Conservation (phyloP, 2,329 filamentous ascomycete species). For the Aspergillus neotritici region DNA sequence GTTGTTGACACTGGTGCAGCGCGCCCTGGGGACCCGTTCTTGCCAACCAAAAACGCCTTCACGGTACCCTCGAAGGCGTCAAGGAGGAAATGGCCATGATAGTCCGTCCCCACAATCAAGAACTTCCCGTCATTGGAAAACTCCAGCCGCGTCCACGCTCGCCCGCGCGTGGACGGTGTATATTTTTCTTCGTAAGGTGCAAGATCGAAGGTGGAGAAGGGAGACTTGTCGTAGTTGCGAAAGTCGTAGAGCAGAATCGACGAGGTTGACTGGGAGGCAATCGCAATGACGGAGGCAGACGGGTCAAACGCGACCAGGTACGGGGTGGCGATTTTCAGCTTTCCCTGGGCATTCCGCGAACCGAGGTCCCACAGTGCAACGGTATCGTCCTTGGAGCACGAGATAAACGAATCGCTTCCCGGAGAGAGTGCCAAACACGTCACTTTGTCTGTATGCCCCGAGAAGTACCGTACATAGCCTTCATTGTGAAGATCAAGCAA, state of each 20-base stretch:
- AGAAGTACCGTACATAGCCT: conserved; percentile 92
- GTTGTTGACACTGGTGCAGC: conserved; percentile 49
- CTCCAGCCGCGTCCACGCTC: conserved; percentile 78
- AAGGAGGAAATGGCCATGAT: conserved; percentile 80
- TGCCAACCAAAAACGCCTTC: conserved; percentile 62
- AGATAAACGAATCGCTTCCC: conserved; percentile 83
- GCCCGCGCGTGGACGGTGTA: conserved; percentile 44
- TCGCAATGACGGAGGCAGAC: conserved; percentile 83
- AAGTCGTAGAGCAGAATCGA: conserved; percentile 85
- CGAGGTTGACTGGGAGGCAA: conserved; percentile 75
- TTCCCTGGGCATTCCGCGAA: conserved; percentile 72
- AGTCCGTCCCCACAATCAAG: conserved; percentile 76
- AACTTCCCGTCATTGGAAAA: conserved; percentile 95
- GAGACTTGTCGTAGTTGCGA: conserved; percentile 86
- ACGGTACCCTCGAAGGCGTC: conserved; percentile 83
- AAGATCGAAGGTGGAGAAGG: conserved; percentile 82
- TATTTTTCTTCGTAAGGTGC: conserved; percentile 51
- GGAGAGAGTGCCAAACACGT: conserved; percentile 81
- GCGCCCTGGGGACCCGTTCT: conserved; percentile 44
- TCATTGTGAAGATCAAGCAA: conserved; percentile 86
- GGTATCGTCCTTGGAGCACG: conserved; percentile 84
- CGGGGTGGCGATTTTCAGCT: conserved; percentile 72
- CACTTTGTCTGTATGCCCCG: conserved; percentile 78
- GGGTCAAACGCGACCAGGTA: conserved; percentile 87
- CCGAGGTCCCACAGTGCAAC: conserved; percentile 85